A percentile compares a stretch with the other conserved stretches of the same genome.
Conservation (phyloP, 176 grass and related monocot genomes). For the Typha latifolia region DNA sequence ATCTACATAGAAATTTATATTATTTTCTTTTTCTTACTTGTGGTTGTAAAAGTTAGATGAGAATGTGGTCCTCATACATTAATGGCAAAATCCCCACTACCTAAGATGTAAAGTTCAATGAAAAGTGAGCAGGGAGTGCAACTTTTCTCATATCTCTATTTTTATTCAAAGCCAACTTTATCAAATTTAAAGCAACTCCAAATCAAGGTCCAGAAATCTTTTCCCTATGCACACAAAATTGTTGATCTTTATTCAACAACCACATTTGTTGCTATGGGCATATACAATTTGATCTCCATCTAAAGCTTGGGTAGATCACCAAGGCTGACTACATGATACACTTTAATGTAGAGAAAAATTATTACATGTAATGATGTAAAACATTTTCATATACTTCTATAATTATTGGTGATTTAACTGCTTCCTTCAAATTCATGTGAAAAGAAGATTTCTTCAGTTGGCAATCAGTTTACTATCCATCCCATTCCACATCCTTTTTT, state of each 20-base stretch:
- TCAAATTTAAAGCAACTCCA: neutral
- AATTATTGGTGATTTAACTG: neutral
- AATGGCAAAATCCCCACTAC: too few relatives aligned
- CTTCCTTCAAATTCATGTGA: too few relatives aligned
- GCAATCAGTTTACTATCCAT: neutral
- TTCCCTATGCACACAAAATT: neutral
- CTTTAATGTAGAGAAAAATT: neutral
- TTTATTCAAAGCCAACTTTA: neutral
- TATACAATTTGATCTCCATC: constrained; percentile 3
- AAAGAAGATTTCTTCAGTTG: neutral
- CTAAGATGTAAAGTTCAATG: too few relatives aligned
- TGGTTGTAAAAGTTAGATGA: too few relatives aligned
- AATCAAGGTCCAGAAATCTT: neutral
- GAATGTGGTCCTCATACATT: too few relatives aligned
- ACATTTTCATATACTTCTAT: constrained; percentile 1
- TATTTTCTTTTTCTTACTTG: too few relatives aligned
- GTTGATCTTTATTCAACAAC: neutral
- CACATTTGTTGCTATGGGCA: neutral
- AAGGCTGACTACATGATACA: neutral
- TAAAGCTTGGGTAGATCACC: neutral
- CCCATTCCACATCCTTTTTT: neutral
- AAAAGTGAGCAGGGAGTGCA: too few relatives aligned
- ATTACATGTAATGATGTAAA: neutral
- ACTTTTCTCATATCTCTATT: too few relatives aligned
- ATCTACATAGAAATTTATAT: too few relatives aligned